These are phyloP conservation scores for Wickerhamiella hasegawae DNA, from an alignment of 805 yeast species.

Conservation along the genomic window DNA sequence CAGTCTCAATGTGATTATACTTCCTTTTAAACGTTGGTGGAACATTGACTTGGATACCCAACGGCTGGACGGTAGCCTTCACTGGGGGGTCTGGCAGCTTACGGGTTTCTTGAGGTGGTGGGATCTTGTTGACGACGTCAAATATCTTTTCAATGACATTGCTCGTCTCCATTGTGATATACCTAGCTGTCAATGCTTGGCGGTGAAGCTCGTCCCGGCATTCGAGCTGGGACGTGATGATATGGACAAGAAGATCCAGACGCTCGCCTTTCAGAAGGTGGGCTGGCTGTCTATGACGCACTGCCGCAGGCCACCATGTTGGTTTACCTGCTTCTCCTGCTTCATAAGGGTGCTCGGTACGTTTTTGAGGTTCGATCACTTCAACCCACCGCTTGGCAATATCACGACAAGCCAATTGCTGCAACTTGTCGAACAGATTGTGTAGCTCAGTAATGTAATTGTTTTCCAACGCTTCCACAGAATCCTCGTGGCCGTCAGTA, in stretches of 20 bases:
- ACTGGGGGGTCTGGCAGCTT: too few relatives aligned
- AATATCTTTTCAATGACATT: too few relatives aligned
- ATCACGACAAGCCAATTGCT: conserved; percentile 41
- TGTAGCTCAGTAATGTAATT: background rate
- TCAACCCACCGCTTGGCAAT: conserved; percentile 57
- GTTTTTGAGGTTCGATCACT: conserved; percentile 49
- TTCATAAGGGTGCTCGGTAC: conserved; percentile 47
- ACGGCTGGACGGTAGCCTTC: too few relatives aligned
- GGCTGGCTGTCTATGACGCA: conserved; percentile 58
- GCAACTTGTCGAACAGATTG: conserved; percentile 22
- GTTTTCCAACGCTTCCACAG: background rate
- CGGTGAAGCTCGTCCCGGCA: too few relatives aligned
- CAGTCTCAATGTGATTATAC: too few relatives aligned
- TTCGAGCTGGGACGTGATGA: too few relatives aligned
- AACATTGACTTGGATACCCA: too few relatives aligned
- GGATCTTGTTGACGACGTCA: too few relatives aligned
- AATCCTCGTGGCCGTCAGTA: background rate
- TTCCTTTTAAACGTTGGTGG: too few relatives aligned
- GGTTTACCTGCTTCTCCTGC: conserved; percentile 35
- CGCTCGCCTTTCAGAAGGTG: conserved; percentile 49
- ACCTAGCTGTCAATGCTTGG: too few relatives aligned
- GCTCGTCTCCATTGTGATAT: too few relatives aligned
- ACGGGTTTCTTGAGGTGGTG: too few relatives aligned
- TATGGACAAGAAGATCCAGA: conserved; percentile 27
- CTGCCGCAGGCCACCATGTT: conserved; percentile 51